Evolutionary conservation across 768 basidiomycete species (phyloP).

Genomic region (Boletus rex-veris): DNA sequence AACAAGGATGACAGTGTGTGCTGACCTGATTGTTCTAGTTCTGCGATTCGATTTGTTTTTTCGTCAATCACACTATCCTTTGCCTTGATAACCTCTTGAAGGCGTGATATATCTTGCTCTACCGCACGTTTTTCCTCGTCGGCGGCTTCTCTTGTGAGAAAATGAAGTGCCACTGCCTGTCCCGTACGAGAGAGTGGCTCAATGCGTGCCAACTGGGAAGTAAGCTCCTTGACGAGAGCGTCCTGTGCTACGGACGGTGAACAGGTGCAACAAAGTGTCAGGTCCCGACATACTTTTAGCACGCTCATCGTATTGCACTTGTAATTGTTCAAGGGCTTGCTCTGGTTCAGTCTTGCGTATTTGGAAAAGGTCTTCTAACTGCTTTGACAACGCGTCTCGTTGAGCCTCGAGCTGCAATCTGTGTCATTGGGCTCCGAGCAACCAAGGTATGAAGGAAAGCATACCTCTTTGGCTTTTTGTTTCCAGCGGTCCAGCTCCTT

Average conservation of each 20-base stretch:
- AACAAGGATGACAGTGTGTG: not conserved
- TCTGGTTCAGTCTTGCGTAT: slow-evolving; percentile 68
- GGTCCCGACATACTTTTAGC: slow-evolving; percentile 43
- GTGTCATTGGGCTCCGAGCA: not conserved
- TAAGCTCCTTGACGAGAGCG: slow-evolving; percentile 42
- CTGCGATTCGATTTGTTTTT: slow-evolving; percentile 45
- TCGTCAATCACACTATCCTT: slow-evolving; percentile 40
- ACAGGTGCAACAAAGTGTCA: not conserved
- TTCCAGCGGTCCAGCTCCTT: slow-evolving; percentile 33
- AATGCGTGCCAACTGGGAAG: slow-evolving; percentile 48
- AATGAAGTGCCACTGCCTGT: slow-evolving; percentile 52
- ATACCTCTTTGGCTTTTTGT: slow-evolving; percentile 27
- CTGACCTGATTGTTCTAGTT: slow-evolving; percentile 50
- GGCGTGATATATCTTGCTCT: slow-evolving; percentile 45
- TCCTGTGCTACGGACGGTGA: slow-evolving; percentile 50
- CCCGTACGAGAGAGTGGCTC: slow-evolving; percentile 52
- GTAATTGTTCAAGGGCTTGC: slow-evolving; percentile 44
- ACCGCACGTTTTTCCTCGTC: slow-evolving; percentile 60
- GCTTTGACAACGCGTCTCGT: slow-evolving; percentile 45
- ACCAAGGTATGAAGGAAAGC: not conserved
- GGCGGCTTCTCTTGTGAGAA: slow-evolving; percentile 71
- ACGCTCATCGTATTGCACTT: slow-evolving; percentile 48
- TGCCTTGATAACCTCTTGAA: slow-evolving; percentile 42
- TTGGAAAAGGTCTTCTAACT: slow-evolving; percentile 57
- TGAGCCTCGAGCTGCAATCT: slow-evolving; percentile 34